Evolutionary conservation across 148 eudicot species (phyloP), one percentile per base, ranked within the genome.

Genomic region (Pharnaceum exiguum): DNA sequence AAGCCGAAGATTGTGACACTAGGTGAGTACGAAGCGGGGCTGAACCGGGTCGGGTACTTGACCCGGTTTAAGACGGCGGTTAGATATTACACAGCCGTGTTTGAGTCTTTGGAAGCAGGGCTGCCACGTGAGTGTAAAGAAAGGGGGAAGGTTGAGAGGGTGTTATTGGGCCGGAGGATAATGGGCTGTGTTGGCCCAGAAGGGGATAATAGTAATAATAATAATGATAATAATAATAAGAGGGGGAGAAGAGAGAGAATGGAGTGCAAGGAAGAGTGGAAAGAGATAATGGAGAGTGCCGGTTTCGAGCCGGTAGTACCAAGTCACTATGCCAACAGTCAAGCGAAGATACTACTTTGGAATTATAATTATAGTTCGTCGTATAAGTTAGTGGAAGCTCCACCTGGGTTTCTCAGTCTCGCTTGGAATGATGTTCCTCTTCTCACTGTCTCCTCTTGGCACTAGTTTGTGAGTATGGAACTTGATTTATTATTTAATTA

Each of bases 361-460:
- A 72, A 78, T 37, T 93, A 86, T 60, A 74, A 83, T 71, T 82
- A 85, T 63, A 82, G 96, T 49, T 37, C 74, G 1, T 46, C 53
- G 15, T 91, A 82, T 63, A 68, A 74, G 28, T 60, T 91, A 55
- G 52, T 79, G 55, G 79, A 79, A 18, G 65, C 82, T 4, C 55
- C 70, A 7, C 76, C 82, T 46, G 90, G 91, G 21, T 88, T 91
- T 61, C 75, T 93, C 1, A 88, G 90, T 13, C 74, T 93, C 5
- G 86, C 86, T 32, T 93, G 98, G 98, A 81, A 83, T 26, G 75
- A 79, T 69, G 79, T 83, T 18, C 80, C 82, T 30, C 65, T 93
- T 3, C 79, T 93, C 48, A 79, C 90, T 50, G 81, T 93, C 55
- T 93, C 98, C 13, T 81, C 96, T 11, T 93, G 98, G 98, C 84